Evolutionary conservation across 495 filamentous ascomycete genomes (phyloP).

Genomic region (Aspergillus sparsus): DNA sequence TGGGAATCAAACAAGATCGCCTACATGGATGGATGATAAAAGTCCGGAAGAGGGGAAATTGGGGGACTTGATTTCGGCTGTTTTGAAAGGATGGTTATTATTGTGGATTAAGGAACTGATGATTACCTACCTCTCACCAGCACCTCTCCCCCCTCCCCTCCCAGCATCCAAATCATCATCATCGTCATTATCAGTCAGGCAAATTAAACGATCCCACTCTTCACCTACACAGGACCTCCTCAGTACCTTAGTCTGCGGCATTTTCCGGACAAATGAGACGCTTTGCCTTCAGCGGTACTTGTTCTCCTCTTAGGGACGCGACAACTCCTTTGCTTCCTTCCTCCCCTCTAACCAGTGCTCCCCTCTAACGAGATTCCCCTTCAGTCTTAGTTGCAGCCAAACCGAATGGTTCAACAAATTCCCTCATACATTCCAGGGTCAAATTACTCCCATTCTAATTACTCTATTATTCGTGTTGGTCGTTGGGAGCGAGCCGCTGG

Average conservation of each 20-base stretch:
- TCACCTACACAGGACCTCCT: too few species aligned
- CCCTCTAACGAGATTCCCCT: conserved; percentile 17
- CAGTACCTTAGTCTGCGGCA: conserved; percentile 5
- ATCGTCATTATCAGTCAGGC: background rate
- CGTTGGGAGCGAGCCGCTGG: conserved; percentile 1
- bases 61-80: conserved; percentile 5
- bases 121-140: background rate
- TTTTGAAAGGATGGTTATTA: background rate
- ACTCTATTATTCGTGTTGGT: background rate
- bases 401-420: conserved; percentile 25
- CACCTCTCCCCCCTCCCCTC: too few species aligned
- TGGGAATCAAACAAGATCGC: conserved; percentile 6
- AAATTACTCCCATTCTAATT: background rate
- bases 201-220: background rate
- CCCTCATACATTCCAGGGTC: conserved; percentile 23
- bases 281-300: background rate
- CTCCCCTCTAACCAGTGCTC: too few species aligned
- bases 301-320: too few species aligned
- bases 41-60: background rate
- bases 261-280: conserved; percentile 9
- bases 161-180: background rate
- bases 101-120: too few species aligned
- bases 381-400: conserved; percentile 24
- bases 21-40: conserved; percentile 1
- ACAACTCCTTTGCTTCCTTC: background rate